Evolutionary conservation across 2,329 filamentous ascomycete genomes (phyloP).

Genomic region (Fusarium irregulare): DNA sequence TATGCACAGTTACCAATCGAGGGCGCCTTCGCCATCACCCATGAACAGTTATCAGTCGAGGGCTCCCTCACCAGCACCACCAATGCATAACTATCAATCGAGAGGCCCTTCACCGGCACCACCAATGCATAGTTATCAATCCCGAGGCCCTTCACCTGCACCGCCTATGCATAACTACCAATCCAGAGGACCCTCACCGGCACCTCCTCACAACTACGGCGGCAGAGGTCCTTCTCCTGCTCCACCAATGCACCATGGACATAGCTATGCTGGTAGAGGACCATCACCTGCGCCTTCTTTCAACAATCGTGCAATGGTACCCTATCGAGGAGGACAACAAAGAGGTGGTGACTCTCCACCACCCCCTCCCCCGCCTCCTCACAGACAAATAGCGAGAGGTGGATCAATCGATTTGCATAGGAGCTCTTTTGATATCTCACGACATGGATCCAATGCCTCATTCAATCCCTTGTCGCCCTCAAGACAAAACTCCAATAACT

Average conservation of each 20-base stretch:
- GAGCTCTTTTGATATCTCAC: slow-evolving; percentile 47
- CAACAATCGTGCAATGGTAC: slow-evolving; percentile 37
- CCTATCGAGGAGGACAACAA: slow-evolving; percentile 44
- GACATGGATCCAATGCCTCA: slow-evolving; percentile 53
- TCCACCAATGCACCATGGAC: slow-evolving; percentile 47
- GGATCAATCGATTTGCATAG: slow-evolving; percentile 54
- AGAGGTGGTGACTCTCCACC: slow-evolving; percentile 71
- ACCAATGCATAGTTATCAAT: slow-evolving; percentile 12
- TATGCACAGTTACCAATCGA: slow-evolving; percentile 31
- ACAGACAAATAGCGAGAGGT: slow-evolving; percentile 70
- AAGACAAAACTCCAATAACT: slow-evolving; percentile 55
- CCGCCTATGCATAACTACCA: slow-evolving; percentile 40
- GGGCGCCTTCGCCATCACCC: slow-evolving; percentile 36
- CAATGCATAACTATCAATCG: slow-evolving; percentile 23
- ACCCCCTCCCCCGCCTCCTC: slow-evolving; percentile 85
- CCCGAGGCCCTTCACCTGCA: slow-evolving; percentile 25
- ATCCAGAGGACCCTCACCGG: slow-evolving; percentile 45
- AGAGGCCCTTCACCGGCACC: slow-evolving; percentile 35
- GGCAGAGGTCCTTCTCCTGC: slow-evolving; percentile 49
- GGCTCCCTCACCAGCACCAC: slow-evolving; percentile 45
- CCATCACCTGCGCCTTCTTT: slow-evolving; percentile 55
- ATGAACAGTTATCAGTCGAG: slow-evolving; percentile 43
- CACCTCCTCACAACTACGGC: slow-evolving; percentile 46
- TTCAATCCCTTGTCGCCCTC: slow-evolving; percentile 47
- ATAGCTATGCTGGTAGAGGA: slow-evolving; percentile 50